phyloP scores from a whole-genome alignment of 176 grass and related monocot species.

The Cenchrus fungigraminus region DNA sequence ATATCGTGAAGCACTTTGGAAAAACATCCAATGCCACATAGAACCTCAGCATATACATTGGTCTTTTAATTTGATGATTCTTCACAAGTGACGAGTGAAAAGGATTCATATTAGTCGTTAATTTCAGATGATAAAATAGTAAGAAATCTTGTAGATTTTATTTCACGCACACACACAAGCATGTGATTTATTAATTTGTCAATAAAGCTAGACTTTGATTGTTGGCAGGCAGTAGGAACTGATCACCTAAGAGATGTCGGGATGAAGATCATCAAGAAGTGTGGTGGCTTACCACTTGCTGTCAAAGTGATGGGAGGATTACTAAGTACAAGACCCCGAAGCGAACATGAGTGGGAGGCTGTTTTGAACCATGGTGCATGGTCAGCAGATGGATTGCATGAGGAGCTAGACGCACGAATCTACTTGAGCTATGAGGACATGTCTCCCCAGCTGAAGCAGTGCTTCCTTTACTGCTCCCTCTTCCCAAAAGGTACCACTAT shows the following conservation, averaged over 20 bases:
- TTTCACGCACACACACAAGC: no score
- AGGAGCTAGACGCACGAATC: background rate
- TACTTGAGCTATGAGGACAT: conserved; percentile 31
- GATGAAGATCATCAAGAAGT: conserved; percentile 18
- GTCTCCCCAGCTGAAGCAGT: conserved; percentile 18
- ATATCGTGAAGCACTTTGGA: no score
- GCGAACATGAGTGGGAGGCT: background rate
- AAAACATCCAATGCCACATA: no score
- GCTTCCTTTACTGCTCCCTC: conserved; percentile 37
- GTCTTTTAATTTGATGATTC: no score
- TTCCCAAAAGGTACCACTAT: background rate
- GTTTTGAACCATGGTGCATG: conserved; percentile 19
- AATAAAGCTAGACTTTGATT: no score
- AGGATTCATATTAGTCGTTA: no score
- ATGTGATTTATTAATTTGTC: no score
- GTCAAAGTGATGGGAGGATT: conserved; percentile 15
- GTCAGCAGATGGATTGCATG: background rate
- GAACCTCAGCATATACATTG: no score
- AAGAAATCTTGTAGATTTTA: no score
- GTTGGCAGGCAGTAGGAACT: background rate
- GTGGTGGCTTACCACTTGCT: conserved; percentile 40
- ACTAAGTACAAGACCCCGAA: background rate
- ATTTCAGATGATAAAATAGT: no score
- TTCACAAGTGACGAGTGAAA: no score
- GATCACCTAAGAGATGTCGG: conserved; percentile 20